Base-by-base conservation (phyloP, 352 stramenopile genomes). In the Pythium coloratum region DNA sequence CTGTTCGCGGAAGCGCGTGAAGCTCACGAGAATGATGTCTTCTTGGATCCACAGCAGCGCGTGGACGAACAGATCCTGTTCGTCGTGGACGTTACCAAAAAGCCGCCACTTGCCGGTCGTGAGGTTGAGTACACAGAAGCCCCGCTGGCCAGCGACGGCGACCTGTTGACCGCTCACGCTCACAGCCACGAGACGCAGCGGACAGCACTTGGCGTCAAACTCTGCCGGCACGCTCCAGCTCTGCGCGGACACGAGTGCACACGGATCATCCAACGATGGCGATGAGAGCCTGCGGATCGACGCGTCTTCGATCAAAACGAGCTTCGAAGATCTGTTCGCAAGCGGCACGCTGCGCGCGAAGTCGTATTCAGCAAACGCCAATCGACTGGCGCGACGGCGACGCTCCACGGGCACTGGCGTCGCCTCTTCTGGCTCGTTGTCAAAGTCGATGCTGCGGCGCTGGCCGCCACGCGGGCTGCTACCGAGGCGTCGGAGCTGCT, bases 51-150 rank as follows among this genome's bases (percentile, higher is more conserved):
- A 95, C 3, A 84, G 38, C 20, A 95, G 66, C 24, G 85, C 75
- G 38, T 84, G 80, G 1, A 93, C 83, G 2, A 72, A 67, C 62
- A 94, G 76, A 46, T 93, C 86, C 47, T 91, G 85, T 63, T 95
- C 88, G 32, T 94, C 82, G 51, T 92, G 87, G 38, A 94, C 82
- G 42, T 94, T 95, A 38, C 88, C 88, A 73, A 95, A 95, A 62
- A 91, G 71, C 3, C 85, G 75, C 88, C 88, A 95, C 64, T 93
- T 93, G 32, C 78, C 80, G 6, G 78, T 91, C 16, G 69, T 44
- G 30, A 84, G 24, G 42, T 94, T 93, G 3, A 91, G 68, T 34
- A 95, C 54, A 56, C 82, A 92, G 47, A 95, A 92, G 1, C 85
- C 88, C 59, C 76, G 71, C 64, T 90, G 76, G 10, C 88, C 88